phyloP scores from a whole-genome alignment of 2,329 filamentous ascomycete genomes.

The Sporothrix curviconia region DNA sequence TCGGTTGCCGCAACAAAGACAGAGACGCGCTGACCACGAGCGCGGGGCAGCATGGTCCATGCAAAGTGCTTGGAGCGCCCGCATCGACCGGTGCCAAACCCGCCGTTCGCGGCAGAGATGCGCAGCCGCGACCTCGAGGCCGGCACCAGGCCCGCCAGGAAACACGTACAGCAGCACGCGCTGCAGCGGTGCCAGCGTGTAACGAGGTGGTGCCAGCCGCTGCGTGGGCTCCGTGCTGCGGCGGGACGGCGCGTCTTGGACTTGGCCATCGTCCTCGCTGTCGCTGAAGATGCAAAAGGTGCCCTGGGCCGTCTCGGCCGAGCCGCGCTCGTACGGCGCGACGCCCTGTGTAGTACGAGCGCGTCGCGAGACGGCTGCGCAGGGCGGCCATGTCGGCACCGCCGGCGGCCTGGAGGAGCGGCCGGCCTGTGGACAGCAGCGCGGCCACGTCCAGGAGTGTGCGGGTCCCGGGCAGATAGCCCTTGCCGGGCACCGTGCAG shows the following conservation, averaged over 20 bases:
- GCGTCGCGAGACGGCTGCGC: slow-evolving; percentile 23
- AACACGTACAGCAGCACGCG: slow-evolving; percentile 25
- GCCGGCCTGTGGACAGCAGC: slow-evolving; percentile 31
- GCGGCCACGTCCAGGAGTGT: slow-evolving; percentile 31
- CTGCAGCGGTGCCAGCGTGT: slow-evolving; percentile 25
- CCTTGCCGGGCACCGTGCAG: slow-evolving; percentile 25
- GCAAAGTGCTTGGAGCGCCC: slow-evolving; percentile 27
- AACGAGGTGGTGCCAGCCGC: slow-evolving; percentile 26
- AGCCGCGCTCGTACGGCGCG: slow-evolving; percentile 28
- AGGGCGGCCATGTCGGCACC: slow-evolving; percentile 26
- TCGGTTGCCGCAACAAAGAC: slow-evolving; percentile 29
- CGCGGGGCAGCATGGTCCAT: slow-evolving; percentile 31
- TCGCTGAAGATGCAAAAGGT: slow-evolving; percentile 24
- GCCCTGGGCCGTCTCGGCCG: slow-evolving; percentile 21
- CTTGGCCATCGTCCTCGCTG: too few species aligned
- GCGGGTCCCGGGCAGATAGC: slow-evolving; percentile 33
- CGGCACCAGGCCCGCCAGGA: slow-evolving; percentile 28
- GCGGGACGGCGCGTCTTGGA: slow-evolving; percentile 10
- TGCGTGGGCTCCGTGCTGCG: slow-evolving; percentile 17
- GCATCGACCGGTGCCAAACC: slow-evolving; percentile 26
- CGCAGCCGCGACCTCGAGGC: slow-evolving; percentile 30
- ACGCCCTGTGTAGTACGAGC: slow-evolving; percentile 29
- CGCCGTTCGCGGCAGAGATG: slow-evolving; percentile 25
- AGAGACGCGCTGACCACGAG: slow-evolving; percentile 25
- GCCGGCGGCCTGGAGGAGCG: slow-evolving; percentile 30